Conservation (phyloP, 441 rosid genomes). For the Rhodomyrtus psidioides region DNA sequence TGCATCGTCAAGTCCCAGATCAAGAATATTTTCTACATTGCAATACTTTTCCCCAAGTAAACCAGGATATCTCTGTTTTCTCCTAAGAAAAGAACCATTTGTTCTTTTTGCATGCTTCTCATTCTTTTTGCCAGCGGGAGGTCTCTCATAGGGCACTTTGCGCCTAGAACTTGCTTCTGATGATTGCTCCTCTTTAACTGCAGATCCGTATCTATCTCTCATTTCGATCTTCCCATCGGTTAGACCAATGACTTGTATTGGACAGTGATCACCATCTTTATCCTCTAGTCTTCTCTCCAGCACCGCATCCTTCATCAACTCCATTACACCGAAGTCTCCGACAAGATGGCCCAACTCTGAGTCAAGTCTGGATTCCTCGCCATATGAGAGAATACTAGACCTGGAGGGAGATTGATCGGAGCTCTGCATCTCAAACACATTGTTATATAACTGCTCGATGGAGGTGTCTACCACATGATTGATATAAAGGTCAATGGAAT, state of each 20-base stretch:
- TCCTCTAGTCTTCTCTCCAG: constrained; percentile 25
- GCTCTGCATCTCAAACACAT: constrained; percentile 86
- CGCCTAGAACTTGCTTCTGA: constrained; percentile 32
- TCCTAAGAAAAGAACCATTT: constrained; percentile 14
- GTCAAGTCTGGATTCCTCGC: constrained; percentile 86
- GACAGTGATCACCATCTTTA: constrained; percentile 13
- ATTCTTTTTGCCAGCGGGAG: constrained; percentile 14
- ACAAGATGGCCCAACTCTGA: constrained; percentile 78
- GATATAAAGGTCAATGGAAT: constrained; percentile 56
- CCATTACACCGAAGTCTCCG: constrained; percentile 42
- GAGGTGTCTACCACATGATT: constrained; percentile 55
- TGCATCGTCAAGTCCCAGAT: constrained; percentile 24
- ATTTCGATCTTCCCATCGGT: constrained; percentile 9
- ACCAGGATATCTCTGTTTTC: constrained; percentile 32
- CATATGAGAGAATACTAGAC: constrained; percentile 59
- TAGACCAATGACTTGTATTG: constrained; percentile 12
- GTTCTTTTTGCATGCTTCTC: constrained; percentile 25
- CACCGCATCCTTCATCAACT: constrained; percentile 40
- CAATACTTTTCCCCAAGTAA: constrained; percentile 19
- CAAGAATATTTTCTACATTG: constrained; percentile 14
- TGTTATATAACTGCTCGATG: constrained; percentile 73
- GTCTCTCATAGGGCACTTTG: constrained; percentile 19
- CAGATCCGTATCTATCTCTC: neutral
- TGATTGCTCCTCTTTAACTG: constrained; percentile 23
- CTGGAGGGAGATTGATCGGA: constrained; percentile 75